Evolutionary conservation across 2,329 filamentous ascomycete species (phyloP), one percentile per base, ranked within the genome.

Genomic region (Hypoxylon sp.): DNA sequence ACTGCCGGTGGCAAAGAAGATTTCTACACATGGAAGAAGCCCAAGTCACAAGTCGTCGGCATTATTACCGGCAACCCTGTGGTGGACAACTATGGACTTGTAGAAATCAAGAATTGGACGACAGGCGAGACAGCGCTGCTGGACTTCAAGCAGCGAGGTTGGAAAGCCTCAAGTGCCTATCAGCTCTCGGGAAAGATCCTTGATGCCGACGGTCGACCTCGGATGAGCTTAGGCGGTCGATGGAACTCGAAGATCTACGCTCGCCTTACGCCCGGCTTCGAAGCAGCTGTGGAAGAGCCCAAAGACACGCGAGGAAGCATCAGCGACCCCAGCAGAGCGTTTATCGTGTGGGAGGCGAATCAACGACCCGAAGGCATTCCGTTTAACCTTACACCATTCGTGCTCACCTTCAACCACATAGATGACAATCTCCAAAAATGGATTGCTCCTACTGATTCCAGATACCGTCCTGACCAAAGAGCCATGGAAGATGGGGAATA

Each of bases 401-500:
- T 92, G 9, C 81, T 99, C 51, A 96, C 92, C 0, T 87, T 99
- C 59, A 99, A 99, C 73, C 90, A 92, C 60, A 80, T 97, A 38
- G 88, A 93, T 44, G 90, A 96, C n/a, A 78, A 82, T n/a, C 79
- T 99, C 12, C 77, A 75, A 41, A 83, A 87, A 3, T 84, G 88
- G 74, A 75, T 99, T 11, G 89, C 94, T 26, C 94, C 94, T 0
- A 99, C 94, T 0, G 94, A 99, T 70, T 96, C 93, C 1, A 82
- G 94, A n/a, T 78, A 96, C 21, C 82, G 94, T 20, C 93, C 94
- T 0, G 94, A 99, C 71, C 94, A 99, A 75, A 82, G 94, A 7
- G 94, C 94, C 2, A 99, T 99, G 94, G 94, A 99, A 70, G 92
- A 97, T 55, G 94, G 93, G n/a, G 84, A 92, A 72, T 99, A 99